Evolutionary conservation across 176 grass and related monocot genomes (phyloP), one percentile per base, ranked within the genome.

Genomic region (Thalia dealbata): DNA sequence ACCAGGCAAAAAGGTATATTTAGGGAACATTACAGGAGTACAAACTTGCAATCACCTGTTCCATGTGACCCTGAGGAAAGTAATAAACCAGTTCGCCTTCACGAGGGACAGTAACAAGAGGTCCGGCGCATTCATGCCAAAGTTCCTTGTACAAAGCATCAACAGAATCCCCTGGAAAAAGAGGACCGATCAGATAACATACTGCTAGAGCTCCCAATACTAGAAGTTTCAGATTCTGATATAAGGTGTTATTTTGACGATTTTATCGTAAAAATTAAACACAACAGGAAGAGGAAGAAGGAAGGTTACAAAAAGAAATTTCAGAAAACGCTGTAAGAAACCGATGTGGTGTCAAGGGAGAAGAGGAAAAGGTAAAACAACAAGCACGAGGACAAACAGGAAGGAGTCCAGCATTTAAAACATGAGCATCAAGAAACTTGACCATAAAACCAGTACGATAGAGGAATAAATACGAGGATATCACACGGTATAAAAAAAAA

Each of bases 41-140:
- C 26, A 50, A 14, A 44, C 41, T 48, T 16, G 25, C 24, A 27
- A 29, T 10, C 81, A 95, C 95, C 95, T 99, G 95, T 72, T 99
- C 95, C 90, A 99, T 91, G 80, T 99, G 95, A 23, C 95, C 95
- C 79, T 99, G 95, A 22, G 95, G 90, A 44, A 95, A 93, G 83
- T 99, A 99, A 80, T 99, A 99, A n/a, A 95, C 90, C 2, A 75
- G 87, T 71, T 99, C 95, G 7, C 79, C 90, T 48, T 75, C 75
- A 59, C 78, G 83, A 35, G 95, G 95, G 8, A 99, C 82, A 18
- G 81, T 81, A 81, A 99, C 83, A 10, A 99, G 80, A 7, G 90
- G 90, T 26, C 95, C 95, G 0, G 95, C 95, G 73, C 95, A 99
- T 48, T 90, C 95, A 71, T 91, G 79, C 95, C 95, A 99, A 51